Conservation (phyloP, 495 filamentous ascomycete species). For the Penicillium simplicissimum region DNA sequence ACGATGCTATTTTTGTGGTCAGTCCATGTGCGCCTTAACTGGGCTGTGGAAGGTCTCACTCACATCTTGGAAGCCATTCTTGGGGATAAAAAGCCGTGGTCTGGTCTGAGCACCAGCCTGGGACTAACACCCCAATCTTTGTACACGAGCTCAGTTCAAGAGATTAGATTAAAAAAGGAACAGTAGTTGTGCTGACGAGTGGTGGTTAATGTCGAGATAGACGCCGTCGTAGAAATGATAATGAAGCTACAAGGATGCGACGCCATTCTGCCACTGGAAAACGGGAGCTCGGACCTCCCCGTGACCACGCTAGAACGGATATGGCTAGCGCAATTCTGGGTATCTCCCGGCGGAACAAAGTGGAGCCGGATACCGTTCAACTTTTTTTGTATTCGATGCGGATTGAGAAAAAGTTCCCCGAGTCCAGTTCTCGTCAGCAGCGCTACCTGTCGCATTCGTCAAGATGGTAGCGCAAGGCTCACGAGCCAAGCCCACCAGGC, state of each 20-base stretch:
- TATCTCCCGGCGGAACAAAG: slow-evolving; percentile 42
- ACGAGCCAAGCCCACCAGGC: slow-evolving; percentile 64
- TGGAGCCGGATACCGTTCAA: slow-evolving; percentile 39
- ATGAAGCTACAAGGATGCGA: slow-evolving; percentile 1
- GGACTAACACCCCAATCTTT: neutral
- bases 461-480: slow-evolving; percentile 62
- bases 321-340: slow-evolving; percentile 10
- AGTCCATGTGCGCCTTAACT: neutral
- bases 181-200: neutral
- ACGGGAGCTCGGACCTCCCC: slow-evolving; percentile 43
- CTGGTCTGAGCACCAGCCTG: slow-evolving; percentile 1
- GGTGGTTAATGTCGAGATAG: neutral
- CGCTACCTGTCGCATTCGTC: slow-evolving; percentile 30
- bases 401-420: slow-evolving; percentile 26
- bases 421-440: slow-evolving; percentile 31
- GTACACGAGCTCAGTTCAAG: neutral
- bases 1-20: slow-evolving; percentile 60
- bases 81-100: neutral
- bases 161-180: neutral
- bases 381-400: slow-evolving; percentile 48
- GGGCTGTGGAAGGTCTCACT: slow-evolving; percentile 45
- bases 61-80: slow-evolving; percentile 68
- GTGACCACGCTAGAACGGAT: slow-evolving; percentile 27
- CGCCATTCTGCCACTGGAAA: slow-evolving; percentile 1
- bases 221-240: neutral